These are phyloP conservation scores for Sphagnum contortum DNA, from an alignment of 225 moss, liverwort and hornwort genomes.

Conservation along the genomic window DNA sequence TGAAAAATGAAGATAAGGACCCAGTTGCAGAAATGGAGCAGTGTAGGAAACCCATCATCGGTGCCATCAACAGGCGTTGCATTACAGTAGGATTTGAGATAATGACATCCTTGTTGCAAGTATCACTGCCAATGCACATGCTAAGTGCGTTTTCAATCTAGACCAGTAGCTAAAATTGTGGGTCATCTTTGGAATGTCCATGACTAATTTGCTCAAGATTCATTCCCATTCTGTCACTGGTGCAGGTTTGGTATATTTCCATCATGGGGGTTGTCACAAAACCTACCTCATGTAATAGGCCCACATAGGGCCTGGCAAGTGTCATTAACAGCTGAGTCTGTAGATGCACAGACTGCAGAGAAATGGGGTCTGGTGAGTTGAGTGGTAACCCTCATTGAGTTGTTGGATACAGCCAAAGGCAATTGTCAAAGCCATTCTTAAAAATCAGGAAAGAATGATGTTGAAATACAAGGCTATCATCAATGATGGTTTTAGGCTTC, in stretches of 20 bases:
- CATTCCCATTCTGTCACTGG: background rate
- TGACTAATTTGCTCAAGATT: background rate
- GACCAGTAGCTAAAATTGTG: background rate
- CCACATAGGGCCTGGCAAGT: slow-evolving; percentile 70
- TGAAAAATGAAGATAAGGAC: slow-evolving; percentile 41
- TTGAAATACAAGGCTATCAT: slow-evolving; percentile 60
- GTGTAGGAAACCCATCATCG: slow-evolving; percentile 91
- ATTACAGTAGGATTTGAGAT: slow-evolving; percentile 86
- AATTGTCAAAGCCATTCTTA: slow-evolving; percentile 75
- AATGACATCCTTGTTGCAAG: slow-evolving; percentile 90
- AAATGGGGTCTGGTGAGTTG: slow-evolving; percentile 92
- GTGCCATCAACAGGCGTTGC: slow-evolving; percentile 81
- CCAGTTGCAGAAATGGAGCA: slow-evolving; percentile 65
- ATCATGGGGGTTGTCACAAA: slow-evolving; percentile 93
- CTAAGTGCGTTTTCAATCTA: slow-evolving; percentile 42
- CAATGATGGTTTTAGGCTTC: slow-evolving; percentile 66
- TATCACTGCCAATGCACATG: slow-evolving; percentile 78
- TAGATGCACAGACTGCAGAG: slow-evolving; percentile 83
- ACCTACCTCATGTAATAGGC: slow-evolving; percentile 68
- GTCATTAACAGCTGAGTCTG: slow-evolving; percentile 59
- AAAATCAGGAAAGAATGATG: slow-evolving; percentile 57
- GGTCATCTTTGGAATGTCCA: background rate
- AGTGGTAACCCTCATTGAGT: slow-evolving; percentile 63
- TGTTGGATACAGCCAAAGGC: slow-evolving; percentile 46
- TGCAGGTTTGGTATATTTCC: slow-evolving; percentile 94